These are phyloP conservation scores for Plasmodium fragile DNA, from an alignment of 169 alveolate genomes.

Conservation along the genomic window DNA sequence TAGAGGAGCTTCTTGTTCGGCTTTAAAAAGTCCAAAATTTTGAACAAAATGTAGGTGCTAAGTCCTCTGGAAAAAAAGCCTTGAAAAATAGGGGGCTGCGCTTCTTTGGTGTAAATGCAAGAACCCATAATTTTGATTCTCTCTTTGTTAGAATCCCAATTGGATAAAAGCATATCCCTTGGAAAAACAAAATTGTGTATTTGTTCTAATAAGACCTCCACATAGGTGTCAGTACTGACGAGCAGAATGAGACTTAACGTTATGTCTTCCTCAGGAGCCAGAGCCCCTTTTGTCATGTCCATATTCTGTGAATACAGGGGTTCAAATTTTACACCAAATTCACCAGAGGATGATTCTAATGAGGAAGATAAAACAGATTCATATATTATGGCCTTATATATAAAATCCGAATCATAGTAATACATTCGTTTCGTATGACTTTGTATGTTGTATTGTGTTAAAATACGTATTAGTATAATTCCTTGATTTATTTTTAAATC, in stretches of 20 bases:
- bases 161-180: background rate
- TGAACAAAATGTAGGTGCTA: slow-evolving; percentile 48
- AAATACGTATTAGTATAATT: slow-evolving; percentile 16
- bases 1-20: slow-evolving; percentile 36
- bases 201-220: background rate
- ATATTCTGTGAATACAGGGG: slow-evolving; percentile 34
- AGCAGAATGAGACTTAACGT: slow-evolving; percentile 56
- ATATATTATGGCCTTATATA: slow-evolving; percentile 46
- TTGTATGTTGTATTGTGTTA: slow-evolving; percentile 36
- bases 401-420: slow-evolving; percentile 40
- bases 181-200: slow-evolving; percentile 20
- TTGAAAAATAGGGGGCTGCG: slow-evolving; percentile 46
- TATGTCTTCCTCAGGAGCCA: slow-evolving; percentile 19
- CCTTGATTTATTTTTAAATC: slow-evolving; percentile 48
- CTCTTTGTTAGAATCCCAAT: slow-evolving; percentile 18
- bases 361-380: slow-evolving; percentile 3
- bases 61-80: slow-evolving; percentile 69
- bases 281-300: background rate
- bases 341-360: background rate
- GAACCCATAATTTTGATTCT: slow-evolving; percentile 58
- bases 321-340: background rate
- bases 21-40: slow-evolving; percentile 7
- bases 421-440: slow-evolving; percentile 10
- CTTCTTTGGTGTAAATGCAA: slow-evolving; percentile 29
- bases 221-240: background rate